phyloP scores from a whole-genome alignment of 129 eudicot species.

The Logfia minima region DNA sequence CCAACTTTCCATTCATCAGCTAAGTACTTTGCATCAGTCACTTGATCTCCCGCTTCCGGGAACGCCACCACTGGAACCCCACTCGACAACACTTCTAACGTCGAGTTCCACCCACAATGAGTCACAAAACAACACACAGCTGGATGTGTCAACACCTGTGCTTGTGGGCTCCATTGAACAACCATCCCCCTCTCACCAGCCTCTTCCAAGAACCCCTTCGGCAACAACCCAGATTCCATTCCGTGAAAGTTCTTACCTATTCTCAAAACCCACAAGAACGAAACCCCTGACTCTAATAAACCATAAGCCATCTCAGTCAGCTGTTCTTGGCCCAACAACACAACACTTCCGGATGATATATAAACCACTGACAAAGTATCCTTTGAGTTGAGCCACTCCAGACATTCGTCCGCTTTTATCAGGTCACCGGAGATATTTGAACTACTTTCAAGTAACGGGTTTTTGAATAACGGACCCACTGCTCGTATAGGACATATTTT shows the following conservation, averaged over 20 bases:
- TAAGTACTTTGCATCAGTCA: conserved; percentile 67
- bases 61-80: conserved; percentile 79
- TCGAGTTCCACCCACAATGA: conserved; percentile 85
- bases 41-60: conserved; percentile 80
- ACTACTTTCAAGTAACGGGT: conserved; percentile 11
- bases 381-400: conserved; percentile 43
- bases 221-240: conserved; percentile 22
- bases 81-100: conserved; percentile 49
- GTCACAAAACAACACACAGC: conserved; percentile 61
- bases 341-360: conserved; percentile 65
- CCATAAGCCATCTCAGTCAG: conserved; percentile 50
- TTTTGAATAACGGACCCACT: conserved; percentile 59
- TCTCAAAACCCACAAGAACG: too few species aligned
- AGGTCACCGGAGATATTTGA: conserved; percentile 43
- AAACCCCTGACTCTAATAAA: too few species aligned
- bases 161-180: conserved; percentile 63
- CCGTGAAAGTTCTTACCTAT: too few species aligned
- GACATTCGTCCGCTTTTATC: conserved; percentile 41
- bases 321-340: conserved; percentile 50
- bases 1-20: conserved; percentile 46
- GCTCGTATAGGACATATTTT: conserved; percentile 44
- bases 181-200: conserved; percentile 47
- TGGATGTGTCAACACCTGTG: conserved; percentile 51
- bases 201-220: conserved; percentile 39
- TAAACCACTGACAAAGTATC: conserved; percentile 51